Conservation (phyloP, 345 rosid genomes). For the Rhodomyrtus tomentosa region DNA sequence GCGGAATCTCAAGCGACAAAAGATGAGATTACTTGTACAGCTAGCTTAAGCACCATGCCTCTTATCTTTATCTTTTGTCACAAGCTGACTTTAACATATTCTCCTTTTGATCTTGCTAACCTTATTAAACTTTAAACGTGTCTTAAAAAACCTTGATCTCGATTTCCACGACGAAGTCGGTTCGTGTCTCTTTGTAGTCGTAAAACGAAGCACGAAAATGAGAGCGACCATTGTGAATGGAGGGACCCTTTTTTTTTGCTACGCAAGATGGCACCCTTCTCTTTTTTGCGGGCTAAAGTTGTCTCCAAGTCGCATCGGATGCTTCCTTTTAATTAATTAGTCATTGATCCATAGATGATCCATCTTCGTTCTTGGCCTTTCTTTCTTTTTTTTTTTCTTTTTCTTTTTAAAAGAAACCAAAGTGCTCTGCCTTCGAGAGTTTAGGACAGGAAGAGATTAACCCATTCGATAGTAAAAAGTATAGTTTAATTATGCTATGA, state of each 20-base stretch:
- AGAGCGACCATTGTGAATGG: neutral
- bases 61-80: neutral
- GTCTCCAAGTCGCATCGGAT: neutral
- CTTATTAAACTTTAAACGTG: neutral
- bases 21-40: neutral
- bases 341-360: neutral
- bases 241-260: neutral
- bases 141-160: neutral
- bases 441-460: neutral
- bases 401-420: too few relatives aligned
- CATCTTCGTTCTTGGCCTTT: neutral
- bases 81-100: neutral
- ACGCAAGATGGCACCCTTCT: neutral
- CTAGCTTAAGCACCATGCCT: neutral
- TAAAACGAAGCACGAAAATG: neutral
- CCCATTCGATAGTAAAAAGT: neutral
- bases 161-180: neutral
- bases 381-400: neutral
- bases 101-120: neutral
- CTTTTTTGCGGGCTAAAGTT: neutral
- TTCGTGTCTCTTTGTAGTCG: neutral
- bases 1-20: neutral
- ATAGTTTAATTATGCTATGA: neutral
- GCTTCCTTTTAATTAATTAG: neutral
- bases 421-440: neutral